Percentiles rank a stretch among this genome's conserved stretches.
phyloP scores from a whole-genome alignment of 345 rosid species.

The Eutrema heterophyllum region DNA sequence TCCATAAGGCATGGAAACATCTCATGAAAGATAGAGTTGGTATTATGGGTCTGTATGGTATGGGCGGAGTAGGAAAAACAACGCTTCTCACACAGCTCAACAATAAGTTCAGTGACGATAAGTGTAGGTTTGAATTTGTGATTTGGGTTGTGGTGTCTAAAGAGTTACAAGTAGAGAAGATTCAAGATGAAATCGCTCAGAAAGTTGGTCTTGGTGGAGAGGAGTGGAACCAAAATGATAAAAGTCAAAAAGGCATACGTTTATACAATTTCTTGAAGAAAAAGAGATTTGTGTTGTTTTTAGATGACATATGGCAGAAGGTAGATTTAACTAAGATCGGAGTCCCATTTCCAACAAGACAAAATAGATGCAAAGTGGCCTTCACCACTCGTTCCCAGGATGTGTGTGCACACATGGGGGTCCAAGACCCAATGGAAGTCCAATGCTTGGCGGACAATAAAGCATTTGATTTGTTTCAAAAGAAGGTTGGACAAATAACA shows the following conservation, averaged over 20 bases:
- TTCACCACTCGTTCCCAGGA: conserved; percentile 10
- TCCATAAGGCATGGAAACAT: neutral
- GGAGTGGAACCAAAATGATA: neutral
- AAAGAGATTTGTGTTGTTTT: conserved; percentile 11
- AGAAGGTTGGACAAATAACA: neutral
- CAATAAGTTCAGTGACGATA: neutral
- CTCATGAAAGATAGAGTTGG: neutral
- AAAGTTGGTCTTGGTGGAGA: neutral
- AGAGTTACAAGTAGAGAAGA: neutral
- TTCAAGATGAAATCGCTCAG: conserved; percentile 14
- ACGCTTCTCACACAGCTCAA: neutral
- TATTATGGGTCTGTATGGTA: conserved; percentile 16
- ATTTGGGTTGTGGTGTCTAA: conserved; percentile 3
- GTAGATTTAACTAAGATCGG: conserved; percentile 3
- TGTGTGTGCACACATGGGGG: neutral
- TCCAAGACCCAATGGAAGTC: neutral
- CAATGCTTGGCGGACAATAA: neutral
- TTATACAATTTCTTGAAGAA: neutral
- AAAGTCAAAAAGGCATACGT: neutral
- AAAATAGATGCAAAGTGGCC: neutral
- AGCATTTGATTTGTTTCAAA: conserved; percentile 15
- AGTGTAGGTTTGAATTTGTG: neutral
- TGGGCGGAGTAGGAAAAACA: neutral
- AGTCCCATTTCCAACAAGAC: neutral
- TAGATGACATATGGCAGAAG: conserved; percentile 25